These are phyloP conservation scores for Inga oerstediana DNA, from an alignment of 306 rosid species.

Conservation along the genomic window DNA sequence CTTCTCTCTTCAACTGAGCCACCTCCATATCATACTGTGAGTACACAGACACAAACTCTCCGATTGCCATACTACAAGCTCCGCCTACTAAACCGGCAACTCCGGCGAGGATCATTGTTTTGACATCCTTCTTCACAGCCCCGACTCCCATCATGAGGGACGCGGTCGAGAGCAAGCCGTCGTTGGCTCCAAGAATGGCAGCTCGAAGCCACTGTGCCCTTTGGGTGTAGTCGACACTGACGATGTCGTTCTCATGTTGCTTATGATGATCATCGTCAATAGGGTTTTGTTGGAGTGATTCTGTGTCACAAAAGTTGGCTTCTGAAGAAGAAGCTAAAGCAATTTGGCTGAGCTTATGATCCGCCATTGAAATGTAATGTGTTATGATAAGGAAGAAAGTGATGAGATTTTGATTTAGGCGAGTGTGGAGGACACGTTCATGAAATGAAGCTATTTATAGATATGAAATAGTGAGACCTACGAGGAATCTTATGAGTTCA, in stretches of 20 bases:
- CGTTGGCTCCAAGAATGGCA: constrained; percentile 43
- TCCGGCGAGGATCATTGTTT: constrained; percentile 44
- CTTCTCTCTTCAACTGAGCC: constrained; percentile 36
- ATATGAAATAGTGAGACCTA: too few relatives aligned
- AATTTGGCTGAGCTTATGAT: too few relatives aligned
- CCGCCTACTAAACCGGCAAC: constrained; percentile 21
- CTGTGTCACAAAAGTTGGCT: not conserved
- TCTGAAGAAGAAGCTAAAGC: not conserved
- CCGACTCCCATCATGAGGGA: constrained; percentile 49
- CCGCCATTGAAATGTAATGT: not conserved
- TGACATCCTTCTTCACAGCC: constrained; percentile 37
- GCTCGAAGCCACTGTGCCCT: constrained; percentile 51
- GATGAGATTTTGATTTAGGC: too few relatives aligned
- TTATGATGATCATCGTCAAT: too few relatives aligned
- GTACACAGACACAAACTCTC: constrained; percentile 49
- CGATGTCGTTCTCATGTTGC: not conserved
- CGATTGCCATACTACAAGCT: constrained; percentile 52
- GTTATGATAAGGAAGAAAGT: too few relatives aligned
- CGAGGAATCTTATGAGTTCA: too few relatives aligned
- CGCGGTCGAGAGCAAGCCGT: constrained; percentile 43
- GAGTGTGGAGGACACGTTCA: too few relatives aligned
- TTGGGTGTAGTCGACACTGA: constrained; percentile 33
- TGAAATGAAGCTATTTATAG: too few relatives aligned
- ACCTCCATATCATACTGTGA: constrained; percentile 47
- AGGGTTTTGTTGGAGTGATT: too few relatives aligned